Evolutionary conservation across 176 grass and related monocot species (phyloP).

Genomic region (Aegilops sharonensis): DNA sequence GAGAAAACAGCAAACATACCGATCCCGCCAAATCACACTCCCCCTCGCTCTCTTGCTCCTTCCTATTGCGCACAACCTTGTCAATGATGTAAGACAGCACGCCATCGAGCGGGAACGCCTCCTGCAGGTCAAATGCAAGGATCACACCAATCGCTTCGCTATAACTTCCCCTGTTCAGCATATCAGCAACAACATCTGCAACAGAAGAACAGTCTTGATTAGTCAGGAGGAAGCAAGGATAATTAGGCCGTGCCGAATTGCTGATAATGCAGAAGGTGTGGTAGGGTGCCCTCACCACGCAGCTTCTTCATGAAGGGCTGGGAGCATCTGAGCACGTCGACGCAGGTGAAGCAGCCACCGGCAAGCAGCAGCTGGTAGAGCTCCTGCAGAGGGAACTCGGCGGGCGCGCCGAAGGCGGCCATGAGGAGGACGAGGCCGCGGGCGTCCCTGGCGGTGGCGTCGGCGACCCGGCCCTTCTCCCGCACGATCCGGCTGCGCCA

Average conservation of each 20-base stretch:
- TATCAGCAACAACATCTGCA: constrained; percentile 51
- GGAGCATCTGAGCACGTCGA: constrained; percentile 48
- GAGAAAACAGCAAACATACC: constrained; percentile 15
- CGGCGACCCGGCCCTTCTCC: constrained; percentile 24
- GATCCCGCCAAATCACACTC: background rate
- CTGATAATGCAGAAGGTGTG: background rate
- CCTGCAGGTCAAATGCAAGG: constrained; percentile 54
- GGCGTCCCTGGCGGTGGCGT: constrained; percentile 38
- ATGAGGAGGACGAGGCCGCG: constrained; percentile 56
- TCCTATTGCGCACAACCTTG: constrained; percentile 23
- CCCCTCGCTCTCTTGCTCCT: background rate
- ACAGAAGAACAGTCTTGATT: background rate
- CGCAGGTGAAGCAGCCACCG: constrained; percentile 20
- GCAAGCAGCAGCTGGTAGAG: constrained; percentile 32
- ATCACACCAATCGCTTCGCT: constrained; percentile 37
- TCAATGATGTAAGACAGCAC: constrained; percentile 40
- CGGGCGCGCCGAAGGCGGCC: constrained; percentile 41
- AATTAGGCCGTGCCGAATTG: background rate
- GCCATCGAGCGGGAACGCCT: constrained; percentile 31
- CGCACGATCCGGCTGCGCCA: constrained; percentile 52
- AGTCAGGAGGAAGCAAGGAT: background rate
- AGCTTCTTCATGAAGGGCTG: constrained; percentile 42
- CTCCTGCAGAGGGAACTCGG: constrained; percentile 41
- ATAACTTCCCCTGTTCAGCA: constrained; percentile 51
- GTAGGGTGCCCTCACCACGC: constrained; percentile 19